Evolutionary conservation across 805 yeast species (phyloP).

Genomic region (Ogataea ramenticola): DNA sequence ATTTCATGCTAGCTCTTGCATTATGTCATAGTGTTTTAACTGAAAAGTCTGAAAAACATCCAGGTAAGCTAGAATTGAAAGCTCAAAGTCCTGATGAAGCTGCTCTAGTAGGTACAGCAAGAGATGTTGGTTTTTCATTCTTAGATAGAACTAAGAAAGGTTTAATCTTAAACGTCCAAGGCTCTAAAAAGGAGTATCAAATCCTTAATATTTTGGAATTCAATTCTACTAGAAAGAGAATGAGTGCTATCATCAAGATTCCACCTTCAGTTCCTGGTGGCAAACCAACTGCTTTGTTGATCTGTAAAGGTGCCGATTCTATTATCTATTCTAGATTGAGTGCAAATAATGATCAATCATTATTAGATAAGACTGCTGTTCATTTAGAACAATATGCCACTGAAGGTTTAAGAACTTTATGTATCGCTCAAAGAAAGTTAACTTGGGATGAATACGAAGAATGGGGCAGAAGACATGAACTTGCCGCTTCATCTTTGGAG

Average conservation of each 20-base stretch:
- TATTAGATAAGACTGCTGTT: slow-evolving; percentile 49
- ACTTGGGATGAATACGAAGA: slow-evolving; percentile 35
- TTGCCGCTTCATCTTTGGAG: slow-evolving; percentile 48
- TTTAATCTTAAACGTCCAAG: slow-evolving; percentile 59
- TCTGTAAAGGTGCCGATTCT: slow-evolving; percentile 73
- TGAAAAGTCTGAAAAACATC: slow-evolving; percentile 56
- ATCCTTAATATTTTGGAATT: slow-evolving; percentile 67
- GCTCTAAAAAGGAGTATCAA: slow-evolving; percentile 63
- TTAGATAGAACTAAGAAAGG: slow-evolving; percentile 63
- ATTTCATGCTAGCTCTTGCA: slow-evolving; percentile 70
- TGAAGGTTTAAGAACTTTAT: slow-evolving; percentile 73
- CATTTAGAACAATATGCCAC: slow-evolving; percentile 65
- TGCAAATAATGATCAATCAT: slow-evolving; percentile 28
- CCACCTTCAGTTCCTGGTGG: slow-evolving; percentile 39
- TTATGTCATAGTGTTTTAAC: slow-evolving; percentile 73
- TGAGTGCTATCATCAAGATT: slow-evolving; percentile 63
- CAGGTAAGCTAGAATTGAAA: slow-evolving; percentile 48
- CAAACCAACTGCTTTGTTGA: slow-evolving; percentile 49
- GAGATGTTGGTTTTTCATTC: slow-evolving; percentile 69
- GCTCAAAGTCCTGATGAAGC: slow-evolving; percentile 89
- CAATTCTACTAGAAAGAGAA: slow-evolving; percentile 75
- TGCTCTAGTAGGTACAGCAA: slow-evolving; percentile 75
- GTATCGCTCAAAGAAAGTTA: slow-evolving; percentile 55
- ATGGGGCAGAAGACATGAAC: slow-evolving; percentile 51
- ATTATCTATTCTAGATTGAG: slow-evolving; percentile 47